Base-by-base conservation (phyloP, 208 protist species). In the Trypanosoma platydactyli region DNA sequence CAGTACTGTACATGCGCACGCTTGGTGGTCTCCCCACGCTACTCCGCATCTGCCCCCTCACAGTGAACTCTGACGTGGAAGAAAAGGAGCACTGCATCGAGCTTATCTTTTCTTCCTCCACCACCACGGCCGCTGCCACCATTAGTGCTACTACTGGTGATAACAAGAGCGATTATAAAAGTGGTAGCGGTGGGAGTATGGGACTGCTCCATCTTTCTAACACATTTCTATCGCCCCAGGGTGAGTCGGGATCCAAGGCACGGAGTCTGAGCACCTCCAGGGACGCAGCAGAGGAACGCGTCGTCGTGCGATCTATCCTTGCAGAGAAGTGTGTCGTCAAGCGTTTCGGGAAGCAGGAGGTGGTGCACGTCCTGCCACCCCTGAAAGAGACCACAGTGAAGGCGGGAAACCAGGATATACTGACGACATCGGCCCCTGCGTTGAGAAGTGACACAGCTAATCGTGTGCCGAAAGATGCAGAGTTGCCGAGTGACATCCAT, bases 31-130 rank as follows among this genome's bases (percentile, higher is more conserved):
- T 94, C 52, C 88, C 88, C 12, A 91, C 81, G 33, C 72, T 94
- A 42, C 65, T 91, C 27, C 88, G 83, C 29, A 85, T 84, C 16
- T 78, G 62, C 30, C 88, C 88, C 6, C 68, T 94, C 12, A 80
- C 76, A 11, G 76, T 75, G 22, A 74, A 82, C 63, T 85, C 83
- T 45, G 71, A 66, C 27, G 74, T 94, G 7, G 65, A 88, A 27
- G 88, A 83, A 64, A 94, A 91, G 79, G 77, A 84, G 54, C 81
- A 90, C 78, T 94, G 88, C 71, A 68, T 94, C 20, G 84, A 94
- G 62, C 83, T 94, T 50, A 74, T 91, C 30, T 94, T 94, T 80
- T 80, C 64, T 66, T 77, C 3, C 40, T 44, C 18, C 33, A 38
- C 33, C 9, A 9, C 33, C 33, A 38, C 33, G 9, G 33, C 33